These are phyloP conservation scores for Calycina marina DNA, from an alignment of 2,329 filamentous ascomycete species.

Conservation along the genomic window DNA sequence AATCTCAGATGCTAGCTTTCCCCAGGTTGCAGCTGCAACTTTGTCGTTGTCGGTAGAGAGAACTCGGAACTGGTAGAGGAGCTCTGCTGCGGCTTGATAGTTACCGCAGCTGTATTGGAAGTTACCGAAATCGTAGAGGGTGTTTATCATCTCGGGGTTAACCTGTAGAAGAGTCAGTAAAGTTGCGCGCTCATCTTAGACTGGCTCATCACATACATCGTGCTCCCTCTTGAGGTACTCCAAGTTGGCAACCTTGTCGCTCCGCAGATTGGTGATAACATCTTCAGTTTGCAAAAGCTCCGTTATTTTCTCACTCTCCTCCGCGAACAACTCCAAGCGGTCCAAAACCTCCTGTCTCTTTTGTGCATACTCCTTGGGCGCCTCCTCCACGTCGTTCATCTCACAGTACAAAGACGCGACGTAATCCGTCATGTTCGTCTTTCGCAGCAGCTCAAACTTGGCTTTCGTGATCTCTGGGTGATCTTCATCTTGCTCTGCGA, in stretches of 20 bases:
- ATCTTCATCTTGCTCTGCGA: constrained; percentile 70
- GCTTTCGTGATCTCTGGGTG: constrained; percentile 63
- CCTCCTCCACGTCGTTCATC: constrained; percentile 63
- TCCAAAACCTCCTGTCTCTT: constrained; percentile 82
- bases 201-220: constrained; percentile 41
- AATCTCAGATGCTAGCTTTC: constrained; percentile 93
- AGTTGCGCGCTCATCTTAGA: constrained; percentile 2
- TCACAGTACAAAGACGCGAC: constrained; percentile 85
- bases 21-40: constrained; percentile 90
- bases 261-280: constrained; percentile 79
- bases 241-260: constrained; percentile 98
- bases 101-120: constrained; percentile 97
- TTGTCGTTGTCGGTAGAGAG: constrained; percentile 98
- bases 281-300: constrained; percentile 77
- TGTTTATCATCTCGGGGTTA: constrained; percentile 88
- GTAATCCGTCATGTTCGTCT: constrained; percentile 99
- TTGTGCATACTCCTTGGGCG: constrained; percentile 73
- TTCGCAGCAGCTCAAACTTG: constrained; percentile 87
- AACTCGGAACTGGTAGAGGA: constrained; percentile 95
- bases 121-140: constrained; percentile 87
- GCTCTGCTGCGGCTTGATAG: constrained; percentile 77
- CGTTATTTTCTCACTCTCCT: constrained; percentile 78
- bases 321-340: constrained; percentile 68
- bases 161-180: constrained; percentile 34
- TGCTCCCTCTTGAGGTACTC: constrained; percentile 95